A percentile compares a stretch with the other conserved stretches of the same genome.
Conservation (phyloP, 306 rosid species). For the Prunus mongolica region DNA sequence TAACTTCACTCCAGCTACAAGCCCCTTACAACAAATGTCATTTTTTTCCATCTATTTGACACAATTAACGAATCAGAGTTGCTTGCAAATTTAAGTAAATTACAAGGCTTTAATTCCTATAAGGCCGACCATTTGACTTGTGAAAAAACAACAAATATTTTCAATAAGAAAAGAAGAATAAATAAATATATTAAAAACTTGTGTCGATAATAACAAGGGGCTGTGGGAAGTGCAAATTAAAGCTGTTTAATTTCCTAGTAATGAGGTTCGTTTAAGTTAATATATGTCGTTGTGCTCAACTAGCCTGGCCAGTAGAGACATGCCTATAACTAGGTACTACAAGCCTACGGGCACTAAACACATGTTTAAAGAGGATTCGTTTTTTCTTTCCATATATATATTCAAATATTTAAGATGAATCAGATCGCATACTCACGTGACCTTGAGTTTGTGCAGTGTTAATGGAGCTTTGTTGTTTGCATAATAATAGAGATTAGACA, state of each 20-base stretch:
- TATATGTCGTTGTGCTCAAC: neutral
- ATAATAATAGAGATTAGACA: neutral
- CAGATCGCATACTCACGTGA: neutral
- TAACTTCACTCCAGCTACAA: too few relatives aligned
- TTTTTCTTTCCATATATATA: constrained; percentile 18
- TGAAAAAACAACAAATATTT: too few relatives aligned
- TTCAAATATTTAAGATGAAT: neutral
- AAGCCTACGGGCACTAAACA: constrained; percentile 28
- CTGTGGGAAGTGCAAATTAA: too few relatives aligned
- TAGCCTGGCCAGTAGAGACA: constrained; percentile 16
- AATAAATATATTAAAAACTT: too few relatives aligned
- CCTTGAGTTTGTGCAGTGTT: neutral
- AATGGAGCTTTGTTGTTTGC: neutral
- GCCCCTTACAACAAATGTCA: too few relatives aligned
- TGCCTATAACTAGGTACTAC: constrained; percentile 24
- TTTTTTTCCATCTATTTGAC: too few relatives aligned
- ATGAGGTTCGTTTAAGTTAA: neutral
- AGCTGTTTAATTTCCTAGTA: neutral
- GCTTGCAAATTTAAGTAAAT: too few relatives aligned
- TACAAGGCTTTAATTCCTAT: too few relatives aligned
- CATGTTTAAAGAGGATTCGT: constrained; percentile 48
- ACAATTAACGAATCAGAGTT: too few relatives aligned
- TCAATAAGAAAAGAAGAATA: too few relatives aligned
- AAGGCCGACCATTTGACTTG: too few relatives aligned
- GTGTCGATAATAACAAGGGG: too few relatives aligned